Conservation (phyloP, 1,139 yeast genomes). For the Pneumocystis carinii region DNA sequence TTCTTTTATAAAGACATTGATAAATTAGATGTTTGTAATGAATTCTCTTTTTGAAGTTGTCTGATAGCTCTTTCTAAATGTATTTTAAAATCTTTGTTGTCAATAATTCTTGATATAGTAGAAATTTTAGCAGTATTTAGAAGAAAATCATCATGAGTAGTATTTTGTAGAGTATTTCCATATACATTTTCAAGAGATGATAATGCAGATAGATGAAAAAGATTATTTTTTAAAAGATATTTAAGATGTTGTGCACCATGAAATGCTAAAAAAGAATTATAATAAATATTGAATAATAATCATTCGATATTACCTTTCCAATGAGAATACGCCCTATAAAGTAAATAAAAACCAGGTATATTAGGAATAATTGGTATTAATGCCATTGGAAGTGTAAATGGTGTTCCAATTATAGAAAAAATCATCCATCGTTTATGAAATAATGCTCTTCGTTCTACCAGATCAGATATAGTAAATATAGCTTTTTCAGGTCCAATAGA, state of each 20-base stretch:
- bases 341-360: slow-evolving; percentile 61
- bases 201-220: background rate
- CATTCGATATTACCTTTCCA: slow-evolving; percentile 29
- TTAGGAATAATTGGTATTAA: slow-evolving; percentile 62
- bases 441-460: slow-evolving; percentile 33
- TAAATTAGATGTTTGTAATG: background rate
- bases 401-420: slow-evolving; percentile 24
- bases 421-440: slow-evolving; percentile 1
- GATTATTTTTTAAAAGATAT: background rate
- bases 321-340: slow-evolving; percentile 59
- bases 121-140: background rate
- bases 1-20: background rate
- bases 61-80: background rate
- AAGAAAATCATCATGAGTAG: background rate
- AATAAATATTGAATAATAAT: background rate
- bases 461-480: background rate
- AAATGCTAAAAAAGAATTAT: background rate
- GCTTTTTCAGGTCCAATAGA: background rate
- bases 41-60: background rate
- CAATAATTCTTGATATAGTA: background rate
- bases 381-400: slow-evolving; percentile 52
- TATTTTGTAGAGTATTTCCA: background rate
- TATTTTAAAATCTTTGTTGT: background rate
- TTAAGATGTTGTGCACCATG: background rate
- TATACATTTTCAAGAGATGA: background rate